Evolutionary conservation across 148 eudicot genomes (phyloP).

Genomic region (Heliosperma pusillum): DNA sequence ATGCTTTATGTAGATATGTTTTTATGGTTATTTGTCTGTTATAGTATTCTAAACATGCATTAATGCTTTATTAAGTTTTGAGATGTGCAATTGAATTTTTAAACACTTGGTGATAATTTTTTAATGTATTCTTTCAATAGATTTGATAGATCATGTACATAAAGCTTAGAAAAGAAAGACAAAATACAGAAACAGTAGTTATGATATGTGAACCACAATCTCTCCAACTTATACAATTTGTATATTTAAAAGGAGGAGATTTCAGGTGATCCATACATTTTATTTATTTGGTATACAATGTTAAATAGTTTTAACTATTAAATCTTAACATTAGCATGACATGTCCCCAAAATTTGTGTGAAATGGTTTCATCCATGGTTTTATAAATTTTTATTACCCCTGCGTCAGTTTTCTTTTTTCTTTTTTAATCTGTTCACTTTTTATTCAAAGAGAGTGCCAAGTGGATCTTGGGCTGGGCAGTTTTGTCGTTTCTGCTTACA

Average conservation of each 20-base stretch:
- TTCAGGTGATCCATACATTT: not conserved
- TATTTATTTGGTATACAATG: not conserved
- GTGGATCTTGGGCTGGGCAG: not conserved
- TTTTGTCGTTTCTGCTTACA: not conserved
- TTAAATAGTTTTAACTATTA: not conserved
- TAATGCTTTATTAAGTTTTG: too few species aligned
- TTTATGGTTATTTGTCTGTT: too few species aligned
- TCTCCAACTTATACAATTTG: not conserved
- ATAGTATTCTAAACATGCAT: too few species aligned
- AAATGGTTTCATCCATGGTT: not conserved
- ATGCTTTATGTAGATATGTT: too few species aligned
- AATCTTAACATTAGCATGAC: not conserved
- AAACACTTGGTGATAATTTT: too few species aligned
- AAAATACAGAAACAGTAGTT: not conserved
- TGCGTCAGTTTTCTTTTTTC: not conserved
- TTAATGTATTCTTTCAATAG: not conserved
- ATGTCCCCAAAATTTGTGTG: not conserved
- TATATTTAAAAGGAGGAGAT: not conserved
- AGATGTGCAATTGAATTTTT: too few species aligned
- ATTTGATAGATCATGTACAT: not conserved
- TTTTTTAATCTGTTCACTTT: not conserved
- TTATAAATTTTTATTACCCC: not conserved
- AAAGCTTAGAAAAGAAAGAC: not conserved
- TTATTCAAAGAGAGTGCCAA: not conserved
- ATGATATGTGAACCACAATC: not conserved